These are phyloP conservation scores for Lactifluus hygrophoroides DNA, from an alignment of 768 basidiomycete species.

Conservation along the genomic window DNA sequence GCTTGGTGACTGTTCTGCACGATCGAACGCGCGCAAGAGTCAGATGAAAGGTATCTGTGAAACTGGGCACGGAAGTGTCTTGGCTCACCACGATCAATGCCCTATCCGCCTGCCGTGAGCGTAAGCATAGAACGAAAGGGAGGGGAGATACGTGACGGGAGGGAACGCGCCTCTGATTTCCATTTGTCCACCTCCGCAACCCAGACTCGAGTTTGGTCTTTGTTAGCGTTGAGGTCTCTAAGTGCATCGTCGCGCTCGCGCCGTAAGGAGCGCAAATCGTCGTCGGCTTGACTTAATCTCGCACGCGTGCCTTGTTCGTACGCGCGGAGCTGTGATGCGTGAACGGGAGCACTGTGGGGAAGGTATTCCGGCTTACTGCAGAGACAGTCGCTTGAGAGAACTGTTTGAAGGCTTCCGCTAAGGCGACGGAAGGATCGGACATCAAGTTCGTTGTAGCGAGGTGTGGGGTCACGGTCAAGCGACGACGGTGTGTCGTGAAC, in stretches of 20 bases:
- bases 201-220: slow-evolving; percentile 9
- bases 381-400: slow-evolving; percentile 34
- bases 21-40: neutral
- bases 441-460: neutral
- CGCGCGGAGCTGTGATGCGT: slow-evolving; percentile 14
- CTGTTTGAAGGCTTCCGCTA: slow-evolving; percentile 35
- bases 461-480: no score
- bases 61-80: neutral
- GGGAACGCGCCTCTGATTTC: slow-evolving; percentile 16
- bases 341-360: neutral
- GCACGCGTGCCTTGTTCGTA: slow-evolving; percentile 18
- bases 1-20: slow-evolving; percentile 51
- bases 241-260: slow-evolving; percentile 19
- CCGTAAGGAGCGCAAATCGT: slow-evolving; percentile 14
- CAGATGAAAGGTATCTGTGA: neutral
- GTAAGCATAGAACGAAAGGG: neutral
- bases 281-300: slow-evolving; percentile 7
- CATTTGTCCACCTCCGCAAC: slow-evolving; percentile 15
- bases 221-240: slow-evolving; percentile 4
- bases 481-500: no score
- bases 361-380: slow-evolving; percentile 28
- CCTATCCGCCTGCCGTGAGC: slow-evolving; percentile 6
- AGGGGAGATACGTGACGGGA: neutral
- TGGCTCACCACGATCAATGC: neutral
- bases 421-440: slow-evolving; percentile 27